phyloP scores from a whole-genome alignment of 1,139 yeast genomes.

The Diutina scorzettiae region DNA sequence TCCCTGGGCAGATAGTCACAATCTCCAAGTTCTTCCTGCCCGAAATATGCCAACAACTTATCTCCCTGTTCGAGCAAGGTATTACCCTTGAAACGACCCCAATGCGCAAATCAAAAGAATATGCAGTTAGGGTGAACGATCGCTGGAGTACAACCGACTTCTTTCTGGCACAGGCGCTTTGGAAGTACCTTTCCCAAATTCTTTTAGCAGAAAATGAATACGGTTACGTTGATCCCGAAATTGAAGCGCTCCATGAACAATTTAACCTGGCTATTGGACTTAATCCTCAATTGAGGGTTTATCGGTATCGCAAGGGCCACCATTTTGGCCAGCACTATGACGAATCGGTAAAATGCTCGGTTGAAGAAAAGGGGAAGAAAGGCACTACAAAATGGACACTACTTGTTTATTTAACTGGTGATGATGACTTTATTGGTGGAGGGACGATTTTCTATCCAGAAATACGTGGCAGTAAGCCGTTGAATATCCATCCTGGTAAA shows the following conservation, averaged over 20 bases:
- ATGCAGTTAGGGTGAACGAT: constrained; percentile 52
- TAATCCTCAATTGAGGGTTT: constrained; percentile 46
- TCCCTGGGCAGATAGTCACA: constrained; percentile 34
- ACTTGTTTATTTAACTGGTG: constrained; percentile 47
- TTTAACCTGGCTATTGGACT: constrained; percentile 36
- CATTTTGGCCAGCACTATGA: constrained; percentile 56
- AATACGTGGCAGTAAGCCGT: constrained; percentile 12
- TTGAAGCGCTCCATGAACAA: constrained; percentile 13
- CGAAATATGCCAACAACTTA: constrained; percentile 32
- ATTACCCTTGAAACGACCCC: constrained; percentile 38
- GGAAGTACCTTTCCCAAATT: constrained; percentile 29
- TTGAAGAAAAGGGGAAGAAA: constrained; percentile 12
- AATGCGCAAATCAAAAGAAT: constrained; percentile 34
- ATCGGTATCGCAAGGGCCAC: constrained; percentile 46
- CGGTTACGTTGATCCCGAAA: constrained; percentile 19
- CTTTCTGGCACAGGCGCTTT: constrained; percentile 27
- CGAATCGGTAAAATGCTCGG: constrained; percentile 35
- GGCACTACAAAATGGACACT: constrained; percentile 50
- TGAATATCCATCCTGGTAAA: constrained; percentile 35
- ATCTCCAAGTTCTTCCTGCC: constrained; percentile 32
- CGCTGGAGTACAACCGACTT: constrained; percentile 31
- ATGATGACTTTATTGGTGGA: constrained; percentile 46
- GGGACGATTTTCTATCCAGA: constrained; percentile 46
- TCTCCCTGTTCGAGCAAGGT: constrained; percentile 21
- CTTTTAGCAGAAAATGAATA: constrained; percentile 19